These are phyloP conservation scores for Colletotrichum lindemuthianum DNA, from an alignment of 2,329 filamentous ascomycete species.

Conservation along the genomic window DNA sequence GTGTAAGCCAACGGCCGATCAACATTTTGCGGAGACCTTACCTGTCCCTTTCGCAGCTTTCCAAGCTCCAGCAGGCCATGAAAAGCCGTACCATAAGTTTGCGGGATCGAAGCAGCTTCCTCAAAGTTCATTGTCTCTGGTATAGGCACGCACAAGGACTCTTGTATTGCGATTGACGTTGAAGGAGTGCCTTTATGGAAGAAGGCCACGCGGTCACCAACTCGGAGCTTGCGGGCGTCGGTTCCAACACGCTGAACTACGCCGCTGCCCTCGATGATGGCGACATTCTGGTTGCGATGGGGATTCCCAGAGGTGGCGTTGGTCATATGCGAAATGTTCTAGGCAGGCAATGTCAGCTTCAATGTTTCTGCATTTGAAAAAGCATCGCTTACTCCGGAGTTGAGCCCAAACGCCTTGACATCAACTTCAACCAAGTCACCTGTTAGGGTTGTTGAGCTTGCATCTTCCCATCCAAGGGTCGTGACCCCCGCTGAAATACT, in stretches of 20 bases:
- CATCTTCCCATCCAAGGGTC: conserved; percentile 8
- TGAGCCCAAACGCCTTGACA: conserved; percentile 15
- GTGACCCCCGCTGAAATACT: background rate
- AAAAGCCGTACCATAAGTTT: conserved; percentile 44
- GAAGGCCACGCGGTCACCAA: conserved; percentile 49
- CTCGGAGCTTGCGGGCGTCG: background rate
- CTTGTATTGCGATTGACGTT: background rate
- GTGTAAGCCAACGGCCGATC: background rate
- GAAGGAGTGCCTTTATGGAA: background rate
- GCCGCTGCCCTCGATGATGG: conserved; percentile 16
- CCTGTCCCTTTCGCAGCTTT: conserved; percentile 37
- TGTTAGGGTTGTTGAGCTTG: background rate
- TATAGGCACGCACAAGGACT: conserved; percentile 38
- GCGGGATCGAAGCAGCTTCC: conserved; percentile 43
- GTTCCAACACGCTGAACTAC: conserved; percentile 11
- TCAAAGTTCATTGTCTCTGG: conserved; percentile 42
- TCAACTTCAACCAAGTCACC: conserved; percentile 1
- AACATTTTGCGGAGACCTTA: background rate
- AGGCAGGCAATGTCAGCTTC: too few relatives aligned
- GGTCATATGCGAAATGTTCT: background rate
- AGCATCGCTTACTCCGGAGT: conserved; percentile 4
- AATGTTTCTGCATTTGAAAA: conserved; percentile 34
- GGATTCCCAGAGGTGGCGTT: conserved; percentile 25
- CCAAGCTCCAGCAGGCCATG: conserved; percentile 38
- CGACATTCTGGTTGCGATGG: conserved; percentile 25